Evolutionary conservation across 2,329 filamentous ascomycete species (phyloP).

Genomic region (Nemania diffusa): DNA sequence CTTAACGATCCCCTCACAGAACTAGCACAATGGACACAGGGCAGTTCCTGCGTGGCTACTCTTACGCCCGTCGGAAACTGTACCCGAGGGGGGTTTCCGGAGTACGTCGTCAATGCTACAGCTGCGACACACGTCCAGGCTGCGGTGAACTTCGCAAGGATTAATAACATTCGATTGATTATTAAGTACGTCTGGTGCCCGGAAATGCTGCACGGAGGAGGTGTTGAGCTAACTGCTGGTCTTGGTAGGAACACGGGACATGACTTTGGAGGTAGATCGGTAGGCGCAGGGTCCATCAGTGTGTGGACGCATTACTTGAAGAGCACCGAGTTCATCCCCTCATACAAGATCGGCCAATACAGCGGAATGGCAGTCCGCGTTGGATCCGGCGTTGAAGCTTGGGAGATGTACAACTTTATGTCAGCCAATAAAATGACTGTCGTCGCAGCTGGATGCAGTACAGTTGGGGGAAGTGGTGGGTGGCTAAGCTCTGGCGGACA

Average conservation of each 20-base stretch:
- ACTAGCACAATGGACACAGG: slow-evolving; percentile 49
- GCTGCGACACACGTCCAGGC: slow-evolving; percentile 51
- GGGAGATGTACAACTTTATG: slow-evolving; percentile 50
- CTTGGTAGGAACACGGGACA: slow-evolving; percentile 58
- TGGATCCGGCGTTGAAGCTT: slow-evolving; percentile 53
- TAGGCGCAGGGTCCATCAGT: slow-evolving; percentile 57
- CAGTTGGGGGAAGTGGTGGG: slow-evolving; percentile 57
- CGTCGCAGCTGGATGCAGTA: slow-evolving; percentile 48
- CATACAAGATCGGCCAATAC: slow-evolving; percentile 48
- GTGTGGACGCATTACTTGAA: slow-evolving; percentile 63
- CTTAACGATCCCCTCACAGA: slow-evolving; percentile 50
- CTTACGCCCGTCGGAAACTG: slow-evolving; percentile 45
- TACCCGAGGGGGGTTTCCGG: slow-evolving; percentile 50
- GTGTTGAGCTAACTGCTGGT: slow-evolving; percentile 45
- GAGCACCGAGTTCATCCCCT: slow-evolving; percentile 51
- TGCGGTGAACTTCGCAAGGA: slow-evolving; percentile 50
- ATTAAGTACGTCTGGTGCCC: slow-evolving; percentile 47
- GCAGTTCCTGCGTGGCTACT: slow-evolving; percentile 47
- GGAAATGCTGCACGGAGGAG: not conserved
- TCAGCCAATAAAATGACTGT: slow-evolving; percentile 46
- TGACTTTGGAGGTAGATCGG: slow-evolving; percentile 59
- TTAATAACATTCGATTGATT: slow-evolving; percentile 50
- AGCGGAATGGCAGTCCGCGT: slow-evolving; percentile 51
- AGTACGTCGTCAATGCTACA: slow-evolving; percentile 53
- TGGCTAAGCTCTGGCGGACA: slow-evolving; percentile 65